phyloP scores from a whole-genome alignment of 352 stramenopile genomes.

The Phytopythium kandeliae region DNA sequence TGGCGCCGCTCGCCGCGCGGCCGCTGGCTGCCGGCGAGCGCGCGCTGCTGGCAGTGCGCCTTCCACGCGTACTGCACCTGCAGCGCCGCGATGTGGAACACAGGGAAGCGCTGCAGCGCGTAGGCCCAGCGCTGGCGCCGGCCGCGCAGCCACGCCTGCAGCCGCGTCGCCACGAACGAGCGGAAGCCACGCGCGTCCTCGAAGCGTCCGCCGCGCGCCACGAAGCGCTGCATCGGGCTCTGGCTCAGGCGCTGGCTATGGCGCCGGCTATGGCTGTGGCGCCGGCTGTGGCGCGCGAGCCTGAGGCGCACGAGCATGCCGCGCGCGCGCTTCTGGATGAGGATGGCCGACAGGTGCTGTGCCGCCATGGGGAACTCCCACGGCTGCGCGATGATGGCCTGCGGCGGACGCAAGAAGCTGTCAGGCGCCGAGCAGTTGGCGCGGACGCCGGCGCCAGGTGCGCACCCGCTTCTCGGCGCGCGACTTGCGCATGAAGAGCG shows the following conservation, averaged over 20 bases:
- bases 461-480: constrained; percentile 52
- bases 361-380: constrained; percentile 83
- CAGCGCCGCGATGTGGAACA: constrained; percentile 85
- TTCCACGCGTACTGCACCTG: constrained; percentile 80
- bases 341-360: constrained; percentile 65
- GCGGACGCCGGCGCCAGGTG: no score
- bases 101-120: constrained; percentile 39
- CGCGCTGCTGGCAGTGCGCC: constrained; percentile 35
- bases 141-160: constrained; percentile 77
- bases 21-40: constrained; percentile 17
- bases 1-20: background rate
- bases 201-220: constrained; percentile 42
- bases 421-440: no score
- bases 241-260: no score
- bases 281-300: background rate
- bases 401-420: background rate
- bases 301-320: constrained; percentile 52
- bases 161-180: constrained; percentile 42
- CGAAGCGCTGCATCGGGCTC: constrained; percentile 71
- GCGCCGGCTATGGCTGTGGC: no score
- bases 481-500: constrained; percentile 79
- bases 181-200: constrained; percentile 52
- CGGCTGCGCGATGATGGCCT: constrained; percentile 60
- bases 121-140: constrained; percentile 35
- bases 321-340: constrained; percentile 70